These are phyloP conservation scores for Jamesozyma hellenica DNA, from an alignment of 805 yeast genomes.

Conservation along the genomic window DNA sequence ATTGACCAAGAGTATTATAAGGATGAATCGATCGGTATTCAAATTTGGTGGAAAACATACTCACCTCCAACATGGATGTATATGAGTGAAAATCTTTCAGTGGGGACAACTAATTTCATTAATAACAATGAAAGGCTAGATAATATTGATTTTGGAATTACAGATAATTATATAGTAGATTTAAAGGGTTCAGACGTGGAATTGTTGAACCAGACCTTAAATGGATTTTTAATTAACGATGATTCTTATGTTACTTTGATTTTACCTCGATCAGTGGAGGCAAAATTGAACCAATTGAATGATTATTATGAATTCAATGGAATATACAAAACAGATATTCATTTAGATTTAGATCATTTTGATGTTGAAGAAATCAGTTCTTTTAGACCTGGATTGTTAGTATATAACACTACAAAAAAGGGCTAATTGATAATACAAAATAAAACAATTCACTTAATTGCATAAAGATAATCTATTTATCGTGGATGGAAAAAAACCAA, in stretches of 20 bases:
- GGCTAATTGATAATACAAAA: too few species aligned
- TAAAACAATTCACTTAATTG: too few species aligned
- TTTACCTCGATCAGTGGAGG: constrained; percentile 13
- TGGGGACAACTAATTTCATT: constrained; percentile 15
- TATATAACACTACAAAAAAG: constrained; percentile 1
- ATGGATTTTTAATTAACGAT: constrained; percentile 7
- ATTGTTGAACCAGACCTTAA: constrained; percentile 18
- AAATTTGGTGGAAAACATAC: constrained; percentile 90
- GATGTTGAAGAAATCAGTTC: constrained; percentile 39
- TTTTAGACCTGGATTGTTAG: constrained; percentile 52
- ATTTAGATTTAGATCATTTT: constrained; percentile 67
- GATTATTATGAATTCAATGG: constrained; percentile 6
- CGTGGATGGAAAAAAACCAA: too few species aligned
- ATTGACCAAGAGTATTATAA: not conserved
- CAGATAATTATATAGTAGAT: constrained; percentile 31
- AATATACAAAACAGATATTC: constrained; percentile 35
- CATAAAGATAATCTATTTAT: too few species aligned
- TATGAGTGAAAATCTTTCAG: constrained; percentile 17
- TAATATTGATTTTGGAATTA: constrained; percentile 7
- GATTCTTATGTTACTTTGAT: constrained; percentile 6
- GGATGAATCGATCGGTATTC: constrained; percentile 28
- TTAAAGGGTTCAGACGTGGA: constrained; percentile 36
- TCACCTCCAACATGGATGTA: constrained; percentile 87
- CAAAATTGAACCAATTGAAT: too few species aligned
- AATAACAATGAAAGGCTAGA: constrained; percentile 18